phyloP scores from a whole-genome alignment of 176 grass and related monocot species.

The Rhynchospora pubera region DNA sequence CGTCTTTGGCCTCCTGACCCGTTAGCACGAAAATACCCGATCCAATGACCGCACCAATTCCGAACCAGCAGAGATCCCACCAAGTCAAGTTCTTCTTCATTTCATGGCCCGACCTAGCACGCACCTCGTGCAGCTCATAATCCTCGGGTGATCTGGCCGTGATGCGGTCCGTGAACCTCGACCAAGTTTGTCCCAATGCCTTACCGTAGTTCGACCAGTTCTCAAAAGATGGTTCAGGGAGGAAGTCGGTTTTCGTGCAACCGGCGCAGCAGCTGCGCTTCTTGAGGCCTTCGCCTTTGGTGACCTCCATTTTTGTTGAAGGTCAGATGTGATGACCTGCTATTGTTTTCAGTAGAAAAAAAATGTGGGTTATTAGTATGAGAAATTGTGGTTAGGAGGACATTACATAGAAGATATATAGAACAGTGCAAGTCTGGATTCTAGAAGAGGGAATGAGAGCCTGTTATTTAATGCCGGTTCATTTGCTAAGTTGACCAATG shows the following conservation, averaged over 20 bases:
- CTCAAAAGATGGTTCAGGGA: slow-evolving; percentile 66
- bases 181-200: slow-evolving; percentile 47
- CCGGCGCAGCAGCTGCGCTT: slow-evolving; percentile 21
- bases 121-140: slow-evolving; percentile 55
- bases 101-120: slow-evolving; percentile 47
- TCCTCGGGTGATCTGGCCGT: slow-evolving; percentile 42
- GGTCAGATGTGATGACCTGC: background rate
- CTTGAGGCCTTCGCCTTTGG: slow-evolving; percentile 14
- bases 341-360: background rate
- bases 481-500: background rate
- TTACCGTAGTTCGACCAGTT: slow-evolving; percentile 56
- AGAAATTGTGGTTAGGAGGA: background rate
- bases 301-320: background rate
- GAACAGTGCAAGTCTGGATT: no score
- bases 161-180: slow-evolving; percentile 37
- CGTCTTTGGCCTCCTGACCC: slow-evolving; percentile 43
- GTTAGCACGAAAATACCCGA: slow-evolving; percentile 86
- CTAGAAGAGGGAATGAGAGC: background rate
- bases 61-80: slow-evolving; percentile 84
- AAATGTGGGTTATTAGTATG: background rate
- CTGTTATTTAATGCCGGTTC: background rate
- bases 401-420: background rate
- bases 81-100: slow-evolving; percentile 59
- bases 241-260: slow-evolving; percentile 45
- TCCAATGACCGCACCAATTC: slow-evolving; percentile 69